Evolutionary conservation across 768 basidiomycete species (phyloP), one percentile per base, ranked within the genome.

Genomic region (Xerocomellus intermedius): DNA sequence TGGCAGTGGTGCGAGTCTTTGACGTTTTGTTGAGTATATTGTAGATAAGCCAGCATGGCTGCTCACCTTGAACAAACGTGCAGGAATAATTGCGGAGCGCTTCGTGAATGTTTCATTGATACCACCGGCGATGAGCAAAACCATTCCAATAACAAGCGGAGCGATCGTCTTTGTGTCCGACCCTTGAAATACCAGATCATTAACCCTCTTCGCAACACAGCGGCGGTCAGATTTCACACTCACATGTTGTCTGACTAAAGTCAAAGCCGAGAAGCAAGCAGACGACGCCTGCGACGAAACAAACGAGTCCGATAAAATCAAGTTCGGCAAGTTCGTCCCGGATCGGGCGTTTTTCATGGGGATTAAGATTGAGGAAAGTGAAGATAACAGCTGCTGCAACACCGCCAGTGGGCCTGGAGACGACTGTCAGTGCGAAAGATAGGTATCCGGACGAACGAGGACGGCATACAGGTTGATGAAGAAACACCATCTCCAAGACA

Each of bases 401-500:
- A 41, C 86, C 89, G 22, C 87, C 89, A 0, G 86, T 89, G 2
- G 90, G 90, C 38, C 89, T 89, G 46, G 9, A n/a, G 26, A 8
- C 7, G 17, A 35, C 17, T 16, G 24, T 56, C 26, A 61, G 52
- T 22, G n/a, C 48, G 2, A 52, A 32, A 8, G 5, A 41, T 4
- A 41, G 2, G 4, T 8, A 42, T 17, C 5, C 6, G 24, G 32
- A 32, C 2, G 6, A 30, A 5, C 36, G 0, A 19, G 8, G 12
- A 36, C 26, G n/a, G 57, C 82, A 52, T 65, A 86, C 86, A 90
- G 61, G 61, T 89, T 89, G 60, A 90, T 85, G 65, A 82, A 88
- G 70, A 90, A 90, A 66, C 86, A 88, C 91, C 91, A 92, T 73
- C 91, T 73, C 91, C 91, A 93, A 1, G 83, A 77, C 17, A 84